These are phyloP conservation scores for Henckelia pumila DNA, from an alignment of 257 asterid species.

Conservation along the genomic window DNA sequence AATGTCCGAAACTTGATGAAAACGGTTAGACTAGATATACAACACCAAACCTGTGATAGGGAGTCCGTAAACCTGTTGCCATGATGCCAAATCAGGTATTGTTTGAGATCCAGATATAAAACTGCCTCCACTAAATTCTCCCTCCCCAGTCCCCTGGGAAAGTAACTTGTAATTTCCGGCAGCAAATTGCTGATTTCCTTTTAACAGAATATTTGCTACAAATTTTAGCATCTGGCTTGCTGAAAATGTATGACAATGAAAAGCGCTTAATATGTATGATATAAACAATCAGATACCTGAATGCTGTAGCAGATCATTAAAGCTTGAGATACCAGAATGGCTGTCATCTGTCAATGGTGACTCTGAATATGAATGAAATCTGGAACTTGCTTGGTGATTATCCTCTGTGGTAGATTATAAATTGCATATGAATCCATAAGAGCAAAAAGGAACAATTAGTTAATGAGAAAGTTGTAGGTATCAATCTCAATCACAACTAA, in stretches of 20 bases:
- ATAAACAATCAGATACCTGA: constrained; percentile 45
- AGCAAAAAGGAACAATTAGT: constrained; percentile 20
- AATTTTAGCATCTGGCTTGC: constrained; percentile 6
- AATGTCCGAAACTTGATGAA: constrained; percentile 6
- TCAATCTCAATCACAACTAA: constrained; percentile 10
- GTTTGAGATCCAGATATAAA: constrained; percentile 38
- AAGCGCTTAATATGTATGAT: constrained; percentile 21
- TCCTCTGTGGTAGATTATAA: constrained; percentile 48
- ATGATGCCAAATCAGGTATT: constrained; percentile 45
- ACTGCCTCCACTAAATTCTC: constrained; percentile 36
- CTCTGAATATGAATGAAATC: constrained; percentile 53
- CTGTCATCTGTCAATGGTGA: constrained; percentile 44
- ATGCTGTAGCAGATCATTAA: constrained; percentile 42
- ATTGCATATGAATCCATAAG: constrained; percentile 21
- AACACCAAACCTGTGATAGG: constrained; percentile 45
- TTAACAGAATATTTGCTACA: not conserved
- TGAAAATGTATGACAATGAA: constrained; percentile 16
- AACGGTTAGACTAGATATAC: constrained; percentile 13
- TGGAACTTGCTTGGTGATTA: constrained; percentile 59
- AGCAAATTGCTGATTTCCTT: constrained; percentile 45
- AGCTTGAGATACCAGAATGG: constrained; percentile 48
- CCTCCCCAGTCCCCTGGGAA: constrained; percentile 34
- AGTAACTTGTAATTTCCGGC: constrained; percentile 38
- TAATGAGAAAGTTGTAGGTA: constrained; percentile 9
- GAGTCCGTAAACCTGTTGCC: constrained; percentile 53